Evolutionary conservation across 2,329 filamentous ascomycete genomes (phyloP), one percentile per base, ranked within the genome.

Genomic region (Aspergillus pseudoglaucus): DNA sequence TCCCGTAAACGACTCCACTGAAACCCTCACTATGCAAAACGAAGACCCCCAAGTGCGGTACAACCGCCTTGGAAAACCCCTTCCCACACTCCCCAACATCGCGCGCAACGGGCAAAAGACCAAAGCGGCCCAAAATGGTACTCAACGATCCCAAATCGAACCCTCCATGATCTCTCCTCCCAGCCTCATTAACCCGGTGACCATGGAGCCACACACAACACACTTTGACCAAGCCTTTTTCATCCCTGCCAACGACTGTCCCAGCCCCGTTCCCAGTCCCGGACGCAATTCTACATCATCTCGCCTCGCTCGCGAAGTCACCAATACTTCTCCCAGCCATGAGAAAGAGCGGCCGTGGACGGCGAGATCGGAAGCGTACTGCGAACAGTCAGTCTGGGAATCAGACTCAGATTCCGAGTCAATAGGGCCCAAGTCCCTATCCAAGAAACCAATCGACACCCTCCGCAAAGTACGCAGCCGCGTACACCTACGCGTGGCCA

Each of bases 171-270:
- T 69, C 42, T 69, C 67, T 3, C 62, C 67, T 18, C 66, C 66
- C 3, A 59, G 59, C 44, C 54, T 67, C 35, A 64, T 68, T 48
- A 66, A 70, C 45, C 66, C 66, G 0, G 63, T 69, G 2, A 69
- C 66, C 1, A 59, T 66, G 55, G 67, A 70, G 46, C 67, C 67
- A 6, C 66, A 70, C 46, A 58, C 59, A 10, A 63, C 66, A 2
- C 66, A 66, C 35, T 69, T 69, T 30, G 67, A 70, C 30, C 63
- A 67, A 49, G 63, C 67, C 18, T 52, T 70, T n/a, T 70, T 70
- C 45, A 69, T 70, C 23, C 63, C 67, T 9, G 61, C 65, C 41
- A 66, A 69, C 51, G 63, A 67, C 20, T 60, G 56, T 32, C 59
- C 66, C 5, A 70, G 64, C 41, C 65, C 66, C 2, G 61, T 65